Percentiles rank a stretch among this genome's conserved stretches.
Evolutionary conservation across 495 filamentous ascomycete species (phyloP).

Genomic region (Penicillium cinerascens): DNA sequence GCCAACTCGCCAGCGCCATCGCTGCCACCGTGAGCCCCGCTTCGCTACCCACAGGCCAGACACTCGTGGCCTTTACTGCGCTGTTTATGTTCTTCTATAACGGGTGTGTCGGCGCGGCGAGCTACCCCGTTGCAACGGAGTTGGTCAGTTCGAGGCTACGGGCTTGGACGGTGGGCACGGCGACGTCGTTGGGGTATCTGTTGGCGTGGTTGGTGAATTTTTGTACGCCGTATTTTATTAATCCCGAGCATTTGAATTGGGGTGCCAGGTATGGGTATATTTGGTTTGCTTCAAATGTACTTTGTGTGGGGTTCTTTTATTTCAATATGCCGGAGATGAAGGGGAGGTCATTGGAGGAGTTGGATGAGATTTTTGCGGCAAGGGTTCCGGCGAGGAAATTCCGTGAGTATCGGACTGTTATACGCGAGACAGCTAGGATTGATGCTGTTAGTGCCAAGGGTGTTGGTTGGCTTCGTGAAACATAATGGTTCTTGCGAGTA

Average conservation of each 20-base stretch:
- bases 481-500: neutral
- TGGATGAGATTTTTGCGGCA: slow-evolving; percentile 48
- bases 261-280: slow-evolving; percentile 50
- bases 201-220: slow-evolving; percentile 54
- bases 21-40: slow-evolving; percentile 12
- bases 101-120: slow-evolving; percentile 27
- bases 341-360: slow-evolving; percentile 47
- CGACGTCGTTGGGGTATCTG: slow-evolving; percentile 44
- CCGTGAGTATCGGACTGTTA: slow-evolving; percentile 23
- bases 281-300: slow-evolving; percentile 36
- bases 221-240: slow-evolving; percentile 55
- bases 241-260: slow-evolving; percentile 53
- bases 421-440: slow-evolving; percentile 11
- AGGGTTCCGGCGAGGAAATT: slow-evolving; percentile 31
- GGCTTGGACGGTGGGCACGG: slow-evolving; percentile 50
- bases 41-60: slow-evolving; percentile 11
- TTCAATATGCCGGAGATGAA: slow-evolving; percentile 55
- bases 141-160: slow-evolving; percentile 46
- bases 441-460: slow-evolving; percentile 12
- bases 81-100: slow-evolving; percentile 19
- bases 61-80: slow-evolving; percentile 12
- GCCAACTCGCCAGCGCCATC: slow-evolving; percentile 50
- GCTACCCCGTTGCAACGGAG: slow-evolving; percentile 42
- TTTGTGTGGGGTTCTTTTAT: slow-evolving; percentile 44
- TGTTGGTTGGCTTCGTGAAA: neutral